Evolutionary conservation across 2,329 filamentous ascomycete genomes (phyloP).

Genomic region (Harringtonia aguacate): DNA sequence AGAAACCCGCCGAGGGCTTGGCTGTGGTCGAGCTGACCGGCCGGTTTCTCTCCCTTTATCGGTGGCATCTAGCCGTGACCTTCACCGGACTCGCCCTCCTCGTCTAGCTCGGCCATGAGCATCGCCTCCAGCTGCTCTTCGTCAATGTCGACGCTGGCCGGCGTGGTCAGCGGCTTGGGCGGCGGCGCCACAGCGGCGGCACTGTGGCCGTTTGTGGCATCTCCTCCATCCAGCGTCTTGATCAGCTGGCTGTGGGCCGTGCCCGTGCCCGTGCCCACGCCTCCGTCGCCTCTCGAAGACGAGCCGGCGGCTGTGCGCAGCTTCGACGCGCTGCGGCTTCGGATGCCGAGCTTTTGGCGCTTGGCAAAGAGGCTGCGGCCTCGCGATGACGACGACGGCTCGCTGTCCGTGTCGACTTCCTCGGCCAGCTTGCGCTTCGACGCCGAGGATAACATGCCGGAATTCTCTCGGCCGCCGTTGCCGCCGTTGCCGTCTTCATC

Average conservation of each 20-base stretch:
- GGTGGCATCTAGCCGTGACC: conserved; percentile 7
- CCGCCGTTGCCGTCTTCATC: conserved; percentile 21
- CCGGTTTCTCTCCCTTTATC: too few species aligned
- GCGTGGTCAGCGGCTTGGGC: conserved; percentile 3
- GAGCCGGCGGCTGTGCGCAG: conserved; percentile 22
- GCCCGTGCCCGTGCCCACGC: too few species aligned
- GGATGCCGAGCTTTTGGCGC: conserved; percentile 34
- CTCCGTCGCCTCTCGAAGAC: too few species aligned
- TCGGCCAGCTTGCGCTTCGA: conserved; percentile 19
- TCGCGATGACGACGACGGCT: conserved; percentile 12
- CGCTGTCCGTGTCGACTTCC: conserved; percentile 21
- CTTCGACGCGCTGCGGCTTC: conserved; percentile 35
- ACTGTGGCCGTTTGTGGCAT: conserved; percentile 7
- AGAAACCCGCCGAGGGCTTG: conserved; percentile 6
- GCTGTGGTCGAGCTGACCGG: neutral
- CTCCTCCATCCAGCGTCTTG: conserved; percentile 15
- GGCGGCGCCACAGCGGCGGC: neutral
- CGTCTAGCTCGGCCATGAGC: conserved; percentile 49
- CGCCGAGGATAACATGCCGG: neutral
- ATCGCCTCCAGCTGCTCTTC: conserved; percentile 52
- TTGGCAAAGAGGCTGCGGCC: conserved; percentile 33
- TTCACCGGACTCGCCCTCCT: conserved; percentile 18
- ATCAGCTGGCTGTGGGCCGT: conserved; percentile 23
- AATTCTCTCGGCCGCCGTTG: too few species aligned
- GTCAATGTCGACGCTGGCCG: conserved; percentile 26